Base-by-base conservation (phyloP, 2,329 filamentous ascomycete species). In the Hypoxylon sp. region DNA sequence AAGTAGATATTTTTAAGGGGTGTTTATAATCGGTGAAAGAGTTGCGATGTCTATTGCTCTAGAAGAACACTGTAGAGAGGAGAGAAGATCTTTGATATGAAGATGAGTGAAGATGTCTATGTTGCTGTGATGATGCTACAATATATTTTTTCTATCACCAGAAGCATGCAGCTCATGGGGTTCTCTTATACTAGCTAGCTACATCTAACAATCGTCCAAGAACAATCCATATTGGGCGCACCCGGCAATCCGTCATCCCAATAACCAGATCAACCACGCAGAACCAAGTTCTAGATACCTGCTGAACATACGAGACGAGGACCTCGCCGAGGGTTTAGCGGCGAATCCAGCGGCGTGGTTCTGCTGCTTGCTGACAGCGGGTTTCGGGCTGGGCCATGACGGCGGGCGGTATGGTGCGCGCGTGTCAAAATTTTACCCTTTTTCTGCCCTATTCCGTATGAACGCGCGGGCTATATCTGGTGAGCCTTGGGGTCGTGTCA, bases 81-180 rank as follows among this genome's bases (percentile, higher is more conserved):
- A 55, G 52, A 41, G 51, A 40, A 49, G 51, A 49, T 54, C 15
- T 38, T 40, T 11, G 29, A n/a, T 32, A 30, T 32, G 21, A 25
- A 25, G 21, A 25, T 25, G 52, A 55, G 52, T 48, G 37, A 42
- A 51, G 52, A 55, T 55, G 40, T 59, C 47, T 59, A 50, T 59
- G 40, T 55, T 55, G 20, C 36, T 50, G 35, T 52, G 47, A 40
- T 53, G 40, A 43, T 40, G 19, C 8, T 20, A 27, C 6, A 21
- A 19, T 27, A 25, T 40, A n/a, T 46, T 12, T 43, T 15, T 40
- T 16, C n/a, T 23, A 8, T 36, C 46, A n/a, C 41, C 27, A 50
- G 31, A 42, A 7, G n/a, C 31, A 34, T n/a, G 52, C 43, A 51
- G 42, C 35, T 32, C 36, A 26, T 13, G 30, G 26, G n/a, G 19